Conservation (phyloP, 73 alveolate genomes). For the Tetrahymena borealis region DNA sequence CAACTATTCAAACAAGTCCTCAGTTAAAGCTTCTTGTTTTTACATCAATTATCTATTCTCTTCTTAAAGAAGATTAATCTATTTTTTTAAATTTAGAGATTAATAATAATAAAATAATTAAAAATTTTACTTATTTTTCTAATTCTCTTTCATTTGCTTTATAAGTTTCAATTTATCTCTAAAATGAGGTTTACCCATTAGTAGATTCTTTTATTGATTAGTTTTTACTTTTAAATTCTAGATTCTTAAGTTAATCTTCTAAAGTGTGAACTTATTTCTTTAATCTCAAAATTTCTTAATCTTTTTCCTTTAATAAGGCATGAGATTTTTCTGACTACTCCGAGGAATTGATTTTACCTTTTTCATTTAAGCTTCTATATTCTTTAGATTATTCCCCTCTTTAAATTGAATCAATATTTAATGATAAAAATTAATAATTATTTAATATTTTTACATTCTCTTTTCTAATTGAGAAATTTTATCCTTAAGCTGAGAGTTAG, state of each 20-base stretch:
- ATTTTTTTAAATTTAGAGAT: neutral
- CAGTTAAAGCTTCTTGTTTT: neutral
- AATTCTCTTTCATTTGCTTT: neutral
- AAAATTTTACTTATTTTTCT: neutral
- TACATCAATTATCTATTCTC: neutral
- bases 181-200: neutral
- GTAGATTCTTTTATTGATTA: neutral
- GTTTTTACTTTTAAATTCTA: neutral
- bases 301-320: neutral
- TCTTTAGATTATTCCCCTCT: neutral
- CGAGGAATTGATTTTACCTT: neutral
- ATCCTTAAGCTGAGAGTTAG: neutral
- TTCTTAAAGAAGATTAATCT: neutral
- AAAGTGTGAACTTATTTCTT: neutral
- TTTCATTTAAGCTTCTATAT: neutral
- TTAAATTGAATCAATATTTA: neutral
- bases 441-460: neutral
- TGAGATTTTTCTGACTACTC: neutral
- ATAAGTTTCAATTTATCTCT: neutral
- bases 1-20: neutral
- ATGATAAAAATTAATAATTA: neutral
- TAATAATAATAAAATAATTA: neutral
- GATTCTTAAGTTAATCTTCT: neutral
- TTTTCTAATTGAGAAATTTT: neutral
- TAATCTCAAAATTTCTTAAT: neutral